Conservation (phyloP, 169 alveolate genomes). For the Cryptosporidium tyzzeri region DNA sequence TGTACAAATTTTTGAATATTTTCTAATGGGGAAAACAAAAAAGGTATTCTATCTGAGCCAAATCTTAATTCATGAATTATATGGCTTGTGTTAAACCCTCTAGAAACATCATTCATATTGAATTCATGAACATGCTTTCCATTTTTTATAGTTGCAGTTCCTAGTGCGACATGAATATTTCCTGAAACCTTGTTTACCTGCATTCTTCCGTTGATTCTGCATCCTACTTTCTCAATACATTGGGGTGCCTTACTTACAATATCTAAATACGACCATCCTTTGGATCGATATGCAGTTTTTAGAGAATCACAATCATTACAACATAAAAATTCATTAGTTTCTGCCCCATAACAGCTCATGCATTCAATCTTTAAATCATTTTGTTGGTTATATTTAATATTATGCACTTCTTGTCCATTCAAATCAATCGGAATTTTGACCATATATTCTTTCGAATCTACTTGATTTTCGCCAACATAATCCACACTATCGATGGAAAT, state of each 20-base stretch:
- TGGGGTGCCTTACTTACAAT: slow-evolving; percentile 75
- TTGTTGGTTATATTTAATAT: neutral
- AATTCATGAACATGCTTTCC: slow-evolving; percentile 78
- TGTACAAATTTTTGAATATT: slow-evolving; percentile 33
- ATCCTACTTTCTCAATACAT: slow-evolving; percentile 66
- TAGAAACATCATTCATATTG: slow-evolving; percentile 72
- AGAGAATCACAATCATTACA: slow-evolving; percentile 64
- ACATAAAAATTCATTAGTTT: slow-evolving; percentile 34
- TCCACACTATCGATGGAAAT: slow-evolving; percentile 68
- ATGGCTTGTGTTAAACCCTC: slow-evolving; percentile 76
- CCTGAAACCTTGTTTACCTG: slow-evolving; percentile 76
- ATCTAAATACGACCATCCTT: slow-evolving; percentile 75
- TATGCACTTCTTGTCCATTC: slow-evolving; percentile 30
- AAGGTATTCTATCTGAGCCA: slow-evolving; percentile 65
- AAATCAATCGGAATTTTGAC: slow-evolving; percentile 57
- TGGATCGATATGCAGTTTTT: slow-evolving; percentile 49
- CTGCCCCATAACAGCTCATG: slow-evolving; percentile 74
- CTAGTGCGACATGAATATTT: slow-evolving; percentile 76
- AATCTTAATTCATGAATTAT: slow-evolving; percentile 61
- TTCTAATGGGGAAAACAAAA: slow-evolving; percentile 59
- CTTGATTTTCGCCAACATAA: slow-evolving; percentile 74
- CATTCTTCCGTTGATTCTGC: slow-evolving; percentile 52
- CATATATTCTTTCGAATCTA: slow-evolving; percentile 34
- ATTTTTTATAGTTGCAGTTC: slow-evolving; percentile 61
- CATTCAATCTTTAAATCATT: slow-evolving; percentile 32